phyloP scores from a whole-genome alignment of 371 early-diverging fungal genomes.

The Syncephalastrum contaminatum region DNA sequence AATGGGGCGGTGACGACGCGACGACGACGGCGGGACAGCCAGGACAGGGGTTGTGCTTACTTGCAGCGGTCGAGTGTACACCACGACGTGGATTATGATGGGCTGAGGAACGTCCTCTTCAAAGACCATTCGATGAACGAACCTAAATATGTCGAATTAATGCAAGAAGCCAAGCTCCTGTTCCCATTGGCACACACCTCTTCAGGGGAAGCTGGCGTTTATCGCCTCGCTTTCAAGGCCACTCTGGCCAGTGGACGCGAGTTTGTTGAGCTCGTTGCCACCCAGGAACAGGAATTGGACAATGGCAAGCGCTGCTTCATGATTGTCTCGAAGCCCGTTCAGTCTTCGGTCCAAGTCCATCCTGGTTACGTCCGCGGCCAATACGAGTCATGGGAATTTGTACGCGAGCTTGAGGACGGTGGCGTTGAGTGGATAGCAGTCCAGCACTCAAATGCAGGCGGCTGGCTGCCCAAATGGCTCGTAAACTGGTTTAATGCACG shows the following conservation, averaged over 20 bases:
- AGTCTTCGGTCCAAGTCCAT: conserved; percentile 1
- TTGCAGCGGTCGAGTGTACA: conserved; percentile 19
- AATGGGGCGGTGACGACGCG: neutral
- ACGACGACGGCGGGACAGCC: conserved; percentile 4
- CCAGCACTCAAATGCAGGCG: conserved; percentile 26
- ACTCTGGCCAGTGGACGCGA: conserved; percentile 21
- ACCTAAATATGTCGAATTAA: conserved; percentile 18
- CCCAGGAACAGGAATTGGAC: conserved; percentile 9
- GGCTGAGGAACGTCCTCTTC: conserved; percentile 16
- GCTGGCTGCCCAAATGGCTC: conserved; percentile 21
- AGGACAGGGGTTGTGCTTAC: conserved; percentile 6
- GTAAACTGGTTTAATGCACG: conserved; percentile 19
- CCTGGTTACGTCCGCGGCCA: conserved; percentile 23
- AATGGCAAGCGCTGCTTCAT: conserved; percentile 17
- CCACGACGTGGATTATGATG: conserved; percentile 15
- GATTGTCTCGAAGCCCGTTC: conserved; percentile 27
- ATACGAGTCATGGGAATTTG: conserved; percentile 32
- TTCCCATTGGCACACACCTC: neutral
- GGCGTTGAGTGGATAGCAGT: conserved; percentile 29
- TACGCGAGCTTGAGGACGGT: conserved; percentile 19
- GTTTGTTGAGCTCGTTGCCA: conserved; percentile 29
- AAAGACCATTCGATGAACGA: conserved; percentile 20
- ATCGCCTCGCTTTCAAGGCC: conserved; percentile 30
- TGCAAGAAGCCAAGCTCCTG: conserved; percentile 17
- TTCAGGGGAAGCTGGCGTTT: conserved; percentile 20